Base-by-base conservation (phyloP, 495 filamentous ascomycete genomes). In the Hypoxylon lenormandii region DNA sequence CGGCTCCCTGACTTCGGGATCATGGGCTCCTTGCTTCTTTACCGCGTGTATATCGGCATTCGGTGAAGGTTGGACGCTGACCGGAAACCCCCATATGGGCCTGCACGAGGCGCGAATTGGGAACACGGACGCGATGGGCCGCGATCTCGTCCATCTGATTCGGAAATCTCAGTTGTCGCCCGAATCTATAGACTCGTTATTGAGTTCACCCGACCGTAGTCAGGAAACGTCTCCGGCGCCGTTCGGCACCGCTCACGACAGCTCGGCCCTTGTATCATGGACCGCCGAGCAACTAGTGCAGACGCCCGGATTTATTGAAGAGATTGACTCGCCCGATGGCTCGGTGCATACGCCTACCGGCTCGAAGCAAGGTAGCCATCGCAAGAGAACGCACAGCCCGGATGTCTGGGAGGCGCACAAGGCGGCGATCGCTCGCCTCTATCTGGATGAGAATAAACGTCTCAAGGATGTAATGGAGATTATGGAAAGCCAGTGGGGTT, bases 391-490 rank as follows among this genome's bases (percentile, higher is more conserved):
- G 30, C 74, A 76, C 49, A 70, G 65, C 48, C 68, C 71, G 7
- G 68, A 76, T 36, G 68, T 70, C 5, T 76, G 74, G 74, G 74
- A 76, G 50, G 55, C 68, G 18, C 66, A 74, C 19, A 76, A 76
- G 54, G 64, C 57, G 13, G 71, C 70, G n/a, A 76, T 76, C 19
- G 60, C 61, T 4, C 74, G 71, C 21, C 67, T 76, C 15, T 76
- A 76, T 47, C 45, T 76, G 1, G 68, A 76, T 11, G 74, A 76
- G 55, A 76, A 76, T 47, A 62, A 70, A 56, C 74, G 74, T 12
- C 64, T 76, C 16, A 76, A 76, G 68, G 74, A 76, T 63, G 74
- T 98, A 75, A 98, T 98, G 96, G 96, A 97, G 79, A 98, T 98
- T 76, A 97, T 98, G 94, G 95, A 98, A 74, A 93, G 97, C 77